A percentile compares a stretch with the other conserved stretches of the same genome.
Conservation (phyloP, 768 basidiomycete species). For the Calocybe indica region DNA sequence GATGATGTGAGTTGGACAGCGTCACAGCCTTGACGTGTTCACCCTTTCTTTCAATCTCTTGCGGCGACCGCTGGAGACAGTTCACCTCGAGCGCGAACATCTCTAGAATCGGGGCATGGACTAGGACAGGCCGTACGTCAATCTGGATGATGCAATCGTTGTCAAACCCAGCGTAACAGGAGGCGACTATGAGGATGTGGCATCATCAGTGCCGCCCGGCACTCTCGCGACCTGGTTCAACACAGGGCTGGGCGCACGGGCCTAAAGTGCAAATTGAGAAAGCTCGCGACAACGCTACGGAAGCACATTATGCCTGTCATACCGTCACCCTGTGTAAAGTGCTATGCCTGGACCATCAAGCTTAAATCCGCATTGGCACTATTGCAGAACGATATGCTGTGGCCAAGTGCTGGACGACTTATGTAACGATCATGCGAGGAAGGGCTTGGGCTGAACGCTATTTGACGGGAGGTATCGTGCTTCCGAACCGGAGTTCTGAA, state of each 20-base stretch:
- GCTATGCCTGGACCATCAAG: no score
- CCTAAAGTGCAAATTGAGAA: constrained; percentile 11
- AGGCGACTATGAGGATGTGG: constrained; percentile 8
- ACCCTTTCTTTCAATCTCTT: constrained; percentile 8
- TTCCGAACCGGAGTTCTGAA: no score
- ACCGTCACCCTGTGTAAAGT: constrained; percentile 14
- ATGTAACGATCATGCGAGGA: no score
- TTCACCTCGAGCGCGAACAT: constrained; percentile 9
- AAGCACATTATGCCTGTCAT: constrained; percentile 7
- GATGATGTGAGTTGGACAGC: constrained; percentile 24
- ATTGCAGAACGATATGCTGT: no score
- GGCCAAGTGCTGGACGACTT: no score
- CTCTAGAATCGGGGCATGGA: constrained; percentile 1
- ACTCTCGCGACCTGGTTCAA: constrained; percentile 7
- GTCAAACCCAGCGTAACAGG: constrained; percentile 15
- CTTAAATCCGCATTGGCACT: no score
- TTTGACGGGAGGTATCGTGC: no score
- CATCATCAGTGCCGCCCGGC: constrained; percentile 10
- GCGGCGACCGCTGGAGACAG: constrained; percentile 14
- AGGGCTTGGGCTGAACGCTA: no score
- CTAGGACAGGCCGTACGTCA: constrained; percentile 6
- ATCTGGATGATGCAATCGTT: constrained; percentile 1
- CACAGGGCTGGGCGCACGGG: constrained; percentile 5
- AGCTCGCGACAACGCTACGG: constrained; percentile 5
- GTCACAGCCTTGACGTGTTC: constrained; percentile 16